Percentiles rank a stretch among this genome's conserved stretches.
Conservation (phyloP, 139 green algal genomes). For the Chlorella sp. region DNA sequence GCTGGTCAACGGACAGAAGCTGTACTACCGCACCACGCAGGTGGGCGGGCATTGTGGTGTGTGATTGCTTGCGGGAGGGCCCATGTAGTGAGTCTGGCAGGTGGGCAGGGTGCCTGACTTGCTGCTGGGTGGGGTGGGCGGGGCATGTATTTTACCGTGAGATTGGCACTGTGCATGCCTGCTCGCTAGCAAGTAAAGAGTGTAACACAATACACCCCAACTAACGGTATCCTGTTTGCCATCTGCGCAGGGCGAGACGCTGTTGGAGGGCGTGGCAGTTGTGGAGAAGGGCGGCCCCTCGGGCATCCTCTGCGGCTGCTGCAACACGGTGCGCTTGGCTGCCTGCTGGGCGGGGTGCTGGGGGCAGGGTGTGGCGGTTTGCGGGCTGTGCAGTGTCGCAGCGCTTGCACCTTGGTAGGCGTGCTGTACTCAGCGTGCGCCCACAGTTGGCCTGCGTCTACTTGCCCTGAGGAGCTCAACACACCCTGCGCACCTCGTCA, state of each 20-base stretch:
- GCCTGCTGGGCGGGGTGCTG: neutral
- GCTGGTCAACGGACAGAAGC: conserved; percentile 49
- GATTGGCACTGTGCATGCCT: too few species aligned
- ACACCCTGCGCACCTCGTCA: neutral
- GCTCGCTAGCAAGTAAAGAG: too few species aligned
- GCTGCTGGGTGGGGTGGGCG: too few species aligned
- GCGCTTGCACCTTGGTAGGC: neutral
- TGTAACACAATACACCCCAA: too few species aligned
- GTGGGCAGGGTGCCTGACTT: too few species aligned
- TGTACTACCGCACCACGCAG: conserved; percentile 43
- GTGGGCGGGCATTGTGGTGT: too few species aligned
- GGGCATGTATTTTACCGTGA: too few species aligned
- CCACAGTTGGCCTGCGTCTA: too few species aligned
- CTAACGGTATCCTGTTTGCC: neutral
- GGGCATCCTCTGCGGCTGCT: conserved; percentile 89
- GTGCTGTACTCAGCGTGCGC: neutral
- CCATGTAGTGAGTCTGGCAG: too few species aligned
- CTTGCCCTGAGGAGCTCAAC: too few species aligned
- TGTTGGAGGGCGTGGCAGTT: conserved; percentile 67
- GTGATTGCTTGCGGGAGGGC: too few species aligned
- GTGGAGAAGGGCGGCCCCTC: conserved; percentile 31
- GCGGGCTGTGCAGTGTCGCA: neutral
- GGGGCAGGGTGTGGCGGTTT: neutral
- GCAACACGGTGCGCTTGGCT: conserved; percentile 59
- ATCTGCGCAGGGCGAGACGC: conserved; percentile 49